Conservation (phyloP, 2,329 filamentous ascomycete species). For the Hymenoscyphus linearis region DNA sequence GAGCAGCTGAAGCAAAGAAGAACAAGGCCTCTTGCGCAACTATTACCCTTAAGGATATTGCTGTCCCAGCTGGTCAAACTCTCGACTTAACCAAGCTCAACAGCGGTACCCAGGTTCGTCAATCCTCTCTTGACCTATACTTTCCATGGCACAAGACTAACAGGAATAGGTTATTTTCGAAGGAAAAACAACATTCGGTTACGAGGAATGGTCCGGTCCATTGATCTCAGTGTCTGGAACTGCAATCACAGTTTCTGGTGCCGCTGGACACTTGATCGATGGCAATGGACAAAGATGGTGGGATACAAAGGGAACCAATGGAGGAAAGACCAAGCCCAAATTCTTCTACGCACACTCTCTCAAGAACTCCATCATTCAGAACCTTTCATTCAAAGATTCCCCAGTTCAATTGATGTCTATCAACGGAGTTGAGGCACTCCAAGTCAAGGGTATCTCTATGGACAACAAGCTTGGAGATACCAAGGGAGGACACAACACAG, state of each 20-base stretch:
- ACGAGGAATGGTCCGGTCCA: conserved; percentile 59
- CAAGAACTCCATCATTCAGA: conserved; percentile 43
- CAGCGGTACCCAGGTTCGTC: conserved; percentile 36
- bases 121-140: not conserved
- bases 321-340: conserved; percentile 58
- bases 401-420: conserved; percentile 49
- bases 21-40: conserved; percentile 47
- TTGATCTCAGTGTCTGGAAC: conserved; percentile 56
- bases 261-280: conserved; percentile 40
- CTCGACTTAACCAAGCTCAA: conserved; percentile 49
- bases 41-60: conserved; percentile 48
- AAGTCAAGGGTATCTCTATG: conserved; percentile 46
- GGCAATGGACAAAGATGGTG: conserved; percentile 42
- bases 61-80: conserved; percentile 52
- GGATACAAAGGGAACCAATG: conserved; percentile 53
- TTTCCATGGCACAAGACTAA: conserved; percentile 2
- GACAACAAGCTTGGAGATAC: conserved; percentile 51
- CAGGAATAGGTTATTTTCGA: conserved; percentile 48
- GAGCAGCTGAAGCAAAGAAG: conserved; percentile 39
- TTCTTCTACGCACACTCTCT: conserved; percentile 53
- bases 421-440: conserved; percentile 39
- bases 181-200: conserved; percentile 62
- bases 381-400: conserved; percentile 42
- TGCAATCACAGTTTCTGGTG: conserved; percentile 23
- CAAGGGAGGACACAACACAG: conserved; percentile 44